A percentile compares a stretch with the other conserved stretches of the same genome.
phyloP scores from a whole-genome alignment of 164 flowering plant genomes.

The Kalanchoe fedtschenkoi region DNA sequence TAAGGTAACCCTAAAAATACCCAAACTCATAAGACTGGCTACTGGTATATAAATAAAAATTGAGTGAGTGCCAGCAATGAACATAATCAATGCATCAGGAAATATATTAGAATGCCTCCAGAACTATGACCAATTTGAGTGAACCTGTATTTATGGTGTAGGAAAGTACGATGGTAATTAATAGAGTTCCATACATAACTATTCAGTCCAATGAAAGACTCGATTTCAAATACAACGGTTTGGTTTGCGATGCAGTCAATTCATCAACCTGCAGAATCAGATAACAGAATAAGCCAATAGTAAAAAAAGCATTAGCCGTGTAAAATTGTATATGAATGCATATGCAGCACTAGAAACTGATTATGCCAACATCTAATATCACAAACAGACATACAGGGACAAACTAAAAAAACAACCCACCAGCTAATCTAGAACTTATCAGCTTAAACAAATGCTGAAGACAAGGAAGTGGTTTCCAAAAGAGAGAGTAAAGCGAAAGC shows the following conservation, averaged over 20 bases:
- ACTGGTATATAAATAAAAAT: not conserved
- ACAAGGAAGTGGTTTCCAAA: not conserved
- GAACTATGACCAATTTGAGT: not conserved
- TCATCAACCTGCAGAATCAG: no score
- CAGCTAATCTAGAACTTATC: not conserved
- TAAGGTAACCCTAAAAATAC: not conserved
- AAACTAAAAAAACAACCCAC: not conserved
- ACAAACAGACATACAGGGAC: not conserved
- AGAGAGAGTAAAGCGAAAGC: not conserved
- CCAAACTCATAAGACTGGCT: not conserved
- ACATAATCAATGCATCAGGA: not conserved
- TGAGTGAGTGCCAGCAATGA: not conserved
- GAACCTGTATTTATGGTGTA: not conserved
- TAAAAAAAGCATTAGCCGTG: no score
- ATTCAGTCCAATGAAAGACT: no score
- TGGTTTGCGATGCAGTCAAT: no score
- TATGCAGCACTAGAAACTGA: no score
- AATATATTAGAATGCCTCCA: not conserved
- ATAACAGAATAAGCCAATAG: no score
- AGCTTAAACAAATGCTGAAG: not conserved
- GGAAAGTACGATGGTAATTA: not conserved
- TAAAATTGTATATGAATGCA: no score
- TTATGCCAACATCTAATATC: not conserved
- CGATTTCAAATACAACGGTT: not conserved
- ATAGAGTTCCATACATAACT: no score